These are phyloP conservation scores for Ochetophila trinervis DNA, from an alignment of 306 rosid species.

Conservation along the genomic window DNA sequence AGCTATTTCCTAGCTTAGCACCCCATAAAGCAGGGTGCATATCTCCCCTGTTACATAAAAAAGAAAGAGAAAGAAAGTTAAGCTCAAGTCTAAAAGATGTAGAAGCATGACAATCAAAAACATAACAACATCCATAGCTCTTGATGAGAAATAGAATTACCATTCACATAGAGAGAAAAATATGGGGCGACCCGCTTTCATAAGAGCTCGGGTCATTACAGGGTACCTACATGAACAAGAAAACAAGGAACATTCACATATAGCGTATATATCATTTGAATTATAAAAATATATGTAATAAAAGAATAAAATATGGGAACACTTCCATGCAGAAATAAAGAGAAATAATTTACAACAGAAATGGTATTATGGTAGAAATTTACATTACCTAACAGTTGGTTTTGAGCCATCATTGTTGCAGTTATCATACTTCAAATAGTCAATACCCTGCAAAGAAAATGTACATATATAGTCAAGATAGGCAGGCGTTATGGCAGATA, in stretches of 20 bases:
- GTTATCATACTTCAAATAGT: constrained; percentile 96
- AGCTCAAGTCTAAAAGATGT: background rate
- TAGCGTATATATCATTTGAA: background rate
- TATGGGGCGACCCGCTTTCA: constrained; percentile 81
- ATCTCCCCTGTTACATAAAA: constrained; percentile 63
- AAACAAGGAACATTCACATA: background rate
- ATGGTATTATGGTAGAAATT: background rate
- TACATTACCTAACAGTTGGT: constrained; percentile 68
- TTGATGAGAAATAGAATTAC: constrained; percentile 30
- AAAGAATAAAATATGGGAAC: background rate
- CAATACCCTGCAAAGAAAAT: constrained; percentile 67
- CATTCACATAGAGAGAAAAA: constrained; percentile 95
- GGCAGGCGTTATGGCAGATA: background rate
- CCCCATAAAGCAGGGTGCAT: constrained; percentile 97
- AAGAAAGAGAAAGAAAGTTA: background rate
- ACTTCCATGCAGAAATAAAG: background rate
- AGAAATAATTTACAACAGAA: background rate
- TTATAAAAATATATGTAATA: too few species aligned
- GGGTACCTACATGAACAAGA: constrained; percentile 57
- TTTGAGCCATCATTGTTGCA: constrained; percentile 65
- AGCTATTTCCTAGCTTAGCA: constrained; percentile 77
- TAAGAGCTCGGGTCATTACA: constrained; percentile 80
- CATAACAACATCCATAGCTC: background rate
- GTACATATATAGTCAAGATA: background rate
- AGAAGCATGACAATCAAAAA: background rate